A percentile compares a stretch with the other conserved stretches of the same genome.
phyloP scores from a whole-genome alignment of 441 rosid species.

The Erodium moschatum region DNA sequence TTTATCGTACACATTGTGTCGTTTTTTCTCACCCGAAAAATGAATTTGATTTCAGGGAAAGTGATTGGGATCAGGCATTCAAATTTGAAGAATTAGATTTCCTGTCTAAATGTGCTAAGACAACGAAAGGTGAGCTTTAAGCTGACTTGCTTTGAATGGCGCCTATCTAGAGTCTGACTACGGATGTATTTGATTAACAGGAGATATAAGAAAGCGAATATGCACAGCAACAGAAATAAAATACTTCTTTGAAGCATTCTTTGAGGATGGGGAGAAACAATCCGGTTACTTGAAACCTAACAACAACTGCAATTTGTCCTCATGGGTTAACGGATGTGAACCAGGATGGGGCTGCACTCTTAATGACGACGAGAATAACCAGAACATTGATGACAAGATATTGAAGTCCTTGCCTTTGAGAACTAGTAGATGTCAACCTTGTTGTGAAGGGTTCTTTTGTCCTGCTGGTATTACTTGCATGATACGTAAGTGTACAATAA shows the following conservation, averaged over 20 bases:
- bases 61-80: conserved; percentile 51
- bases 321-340: conserved; percentile 55
- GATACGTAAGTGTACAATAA: conserved; percentile 34
- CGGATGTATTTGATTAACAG: conserved; percentile 25
- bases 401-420: conserved; percentile 34
- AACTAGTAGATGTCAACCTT: conserved; percentile 45
- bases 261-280: conserved; percentile 20
- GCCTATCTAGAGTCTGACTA: conserved; percentile 10
- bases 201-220: conserved; percentile 41
- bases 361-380: conserved; percentile 15
- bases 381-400: conserved; percentile 26
- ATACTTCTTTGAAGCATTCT: conserved; percentile 43
- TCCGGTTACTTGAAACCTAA: conserved; percentile 32
- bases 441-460: conserved; percentile 71
- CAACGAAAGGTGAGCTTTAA: conserved; percentile 33
- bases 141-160: not conserved
- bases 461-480: conserved; percentile 64
- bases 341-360: conserved; percentile 61
- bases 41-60: conserved; percentile 30
- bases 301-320: conserved; percentile 46
- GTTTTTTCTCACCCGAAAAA: conserved; percentile 12
- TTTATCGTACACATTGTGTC: not conserved
- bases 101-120: conserved; percentile 43
- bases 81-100: conserved; percentile 42
- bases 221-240: conserved; percentile 55